Evolutionary conservation across 441 rosid species (phyloP), one percentile per base, ranked within the genome.

Genomic region (Mallotus repandus): DNA sequence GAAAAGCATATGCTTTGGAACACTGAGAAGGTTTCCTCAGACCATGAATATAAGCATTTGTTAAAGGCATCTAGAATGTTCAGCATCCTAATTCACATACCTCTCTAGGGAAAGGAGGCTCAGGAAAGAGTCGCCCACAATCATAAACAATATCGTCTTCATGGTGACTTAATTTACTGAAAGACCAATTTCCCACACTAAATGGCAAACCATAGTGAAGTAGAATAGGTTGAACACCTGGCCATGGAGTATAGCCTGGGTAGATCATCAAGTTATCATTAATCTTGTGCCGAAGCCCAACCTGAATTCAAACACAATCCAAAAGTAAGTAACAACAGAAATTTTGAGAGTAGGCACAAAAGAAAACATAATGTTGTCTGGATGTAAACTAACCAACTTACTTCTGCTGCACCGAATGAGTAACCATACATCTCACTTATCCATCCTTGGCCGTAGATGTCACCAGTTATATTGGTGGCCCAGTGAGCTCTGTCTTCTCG

Each of bases 391-490:
- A 14, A 76, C 48, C 43, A 61, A 78, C 88, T 75, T 80, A 96
- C 99, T 75, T 96, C 94, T 19, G 99, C 98, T 12, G 99, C 99
- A 77, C 99, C 99, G 79, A 96, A 96, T 53, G 99, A 93, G 87
- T 96, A 96, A 81, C 99, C 99, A 82, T 93, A 93, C 99, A 96
- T 96, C 89, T 96, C 99, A 78, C 98, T 96, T 68, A 96, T 96
- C 98, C 98, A 96, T 74, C 99, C 99, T 84, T 82, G 69, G 18
- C 91, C 97, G 64, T 96, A 96, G 76, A 93, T 89, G 77, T 96
- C 99, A 25, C 99, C 99, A 9, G 99, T 96, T 76, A 96, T 76
- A 75, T 96, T 93, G 81, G 98, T 93, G 45, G 87, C 74, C 98
- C 99, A 96, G 77, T 93, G 99, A 80, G 89, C 89, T 75, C 81